Percentiles rank a stretch among this genome's conserved stretches.
phyloP scores from a whole-genome alignment of 2,329 filamentous ascomycete genomes.

The Rugonectria rugulosa region DNA sequence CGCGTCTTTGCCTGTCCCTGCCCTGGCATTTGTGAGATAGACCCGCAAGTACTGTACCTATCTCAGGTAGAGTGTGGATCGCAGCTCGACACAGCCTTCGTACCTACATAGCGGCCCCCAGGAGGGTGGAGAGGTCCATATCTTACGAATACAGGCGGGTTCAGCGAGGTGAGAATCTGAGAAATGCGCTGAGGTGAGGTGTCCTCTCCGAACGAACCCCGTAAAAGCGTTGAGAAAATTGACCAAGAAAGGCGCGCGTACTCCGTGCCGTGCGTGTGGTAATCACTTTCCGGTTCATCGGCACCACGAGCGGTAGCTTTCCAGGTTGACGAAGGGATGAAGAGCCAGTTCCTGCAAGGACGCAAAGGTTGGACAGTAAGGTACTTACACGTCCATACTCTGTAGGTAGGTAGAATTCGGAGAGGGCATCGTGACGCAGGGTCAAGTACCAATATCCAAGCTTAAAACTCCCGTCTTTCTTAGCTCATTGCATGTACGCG shows the following conservation, averaged over 20 bases:
- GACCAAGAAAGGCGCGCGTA: not conserved
- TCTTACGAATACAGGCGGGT: conserved; percentile 10
- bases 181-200: conserved; percentile 17
- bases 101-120: conserved; percentile 5
- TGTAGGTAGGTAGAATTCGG: too few species aligned
- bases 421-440: too few species aligned
- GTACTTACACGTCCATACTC: too few species aligned
- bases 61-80: conserved; percentile 3
- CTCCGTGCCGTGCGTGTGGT: too few species aligned
- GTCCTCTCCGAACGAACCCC: conserved; percentile 6
- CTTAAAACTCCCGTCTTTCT: too few species aligned
- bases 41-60: conserved; percentile 1
- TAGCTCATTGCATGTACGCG: too few species aligned
- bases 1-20: conserved; percentile 6
- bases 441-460: too few species aligned
- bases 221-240: conserved; percentile 2
- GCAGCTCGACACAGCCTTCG: conserved; percentile 16
- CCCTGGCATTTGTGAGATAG: not conserved
- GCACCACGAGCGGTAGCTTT: too few species aligned
- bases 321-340: too few species aligned
- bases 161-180: conserved; percentile 4
- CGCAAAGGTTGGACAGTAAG: too few species aligned
- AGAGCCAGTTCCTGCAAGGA: too few species aligned
- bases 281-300: too few species aligned
- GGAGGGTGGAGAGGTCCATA: not conserved